Evolutionary conservation across 306 rosid species (phyloP).

Genomic region (Inga oerstediana): DNA sequence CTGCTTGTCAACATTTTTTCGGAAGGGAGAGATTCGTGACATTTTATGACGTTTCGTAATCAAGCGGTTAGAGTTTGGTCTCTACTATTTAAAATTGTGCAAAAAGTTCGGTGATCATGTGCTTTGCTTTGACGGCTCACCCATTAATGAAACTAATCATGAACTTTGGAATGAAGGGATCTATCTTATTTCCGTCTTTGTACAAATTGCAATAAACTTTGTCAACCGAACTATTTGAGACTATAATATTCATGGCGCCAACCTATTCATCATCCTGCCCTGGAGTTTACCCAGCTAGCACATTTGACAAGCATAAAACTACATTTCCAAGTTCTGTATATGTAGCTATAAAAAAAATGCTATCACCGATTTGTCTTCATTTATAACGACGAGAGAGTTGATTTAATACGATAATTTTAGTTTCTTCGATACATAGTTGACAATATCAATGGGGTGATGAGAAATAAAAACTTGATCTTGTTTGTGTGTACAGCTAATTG

Average conservation of each 20-base stretch:
- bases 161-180: neutral
- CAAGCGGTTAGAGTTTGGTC: neutral
- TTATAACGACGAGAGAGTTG: neutral
- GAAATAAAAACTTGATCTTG: neutral
- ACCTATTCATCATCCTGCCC: neutral
- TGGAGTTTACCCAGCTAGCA: neutral
- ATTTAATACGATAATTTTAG: neutral
- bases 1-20: neutral
- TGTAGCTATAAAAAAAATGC: neutral
- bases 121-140: neutral
- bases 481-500: conserved; percentile 56
- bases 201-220: neutral
- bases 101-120: neutral
- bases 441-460: neutral
- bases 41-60: neutral
- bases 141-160: neutral
- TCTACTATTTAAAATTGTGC: neutral
- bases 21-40: neutral
- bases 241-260: neutral
- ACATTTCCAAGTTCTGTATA: neutral
- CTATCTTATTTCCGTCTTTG: neutral
- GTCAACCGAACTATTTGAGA: neutral
- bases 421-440: neutral
- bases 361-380: neutral
- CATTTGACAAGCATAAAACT: neutral